phyloP scores from a whole-genome alignment of 352 stramenopile genomes.

The Pythium rhizo-oryzae region DNA sequence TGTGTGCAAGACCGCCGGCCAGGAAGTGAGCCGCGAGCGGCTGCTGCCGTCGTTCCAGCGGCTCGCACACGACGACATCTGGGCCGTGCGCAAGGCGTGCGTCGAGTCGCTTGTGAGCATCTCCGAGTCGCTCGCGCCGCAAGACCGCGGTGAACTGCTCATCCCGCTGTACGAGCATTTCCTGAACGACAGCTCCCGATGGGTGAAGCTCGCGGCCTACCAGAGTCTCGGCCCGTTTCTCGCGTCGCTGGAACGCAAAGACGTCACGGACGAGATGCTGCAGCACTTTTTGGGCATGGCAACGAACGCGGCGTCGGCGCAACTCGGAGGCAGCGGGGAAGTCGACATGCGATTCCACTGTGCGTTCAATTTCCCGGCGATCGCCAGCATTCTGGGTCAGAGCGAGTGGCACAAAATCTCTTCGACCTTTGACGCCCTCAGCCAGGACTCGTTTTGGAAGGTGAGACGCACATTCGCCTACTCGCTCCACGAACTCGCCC shows the following conservation, averaged over 20 bases:
- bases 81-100: constrained; percentile 92
- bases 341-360: constrained; percentile 92
- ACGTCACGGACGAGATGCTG: constrained; percentile 82
- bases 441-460: constrained; percentile 86
- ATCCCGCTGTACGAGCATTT: constrained; percentile 91
- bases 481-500: constrained; percentile 89
- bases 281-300: constrained; percentile 87
- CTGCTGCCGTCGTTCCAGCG: constrained; percentile 91
- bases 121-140: constrained; percentile 73
- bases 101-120: constrained; percentile 91
- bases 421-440: constrained; percentile 79
- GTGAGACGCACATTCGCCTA: constrained; percentile 92
- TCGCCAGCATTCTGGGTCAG: constrained; percentile 79
- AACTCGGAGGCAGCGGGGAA: constrained; percentile 74
- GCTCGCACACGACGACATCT: constrained; percentile 94
- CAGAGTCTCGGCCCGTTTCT: constrained; percentile 87
- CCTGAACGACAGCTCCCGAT: constrained; percentile 90
- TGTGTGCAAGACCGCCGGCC: constrained; percentile 83
- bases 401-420: constrained; percentile 78
- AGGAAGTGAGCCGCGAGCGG: constrained; percentile 76
- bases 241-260: constrained; percentile 81
- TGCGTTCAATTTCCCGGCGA: constrained; percentile 91
- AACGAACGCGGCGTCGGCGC: constrained; percentile 47
- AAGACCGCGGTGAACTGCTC: constrained; percentile 77
- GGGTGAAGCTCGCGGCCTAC: constrained; percentile 94